These are phyloP conservation scores for Heterobasidion annosum DNA, from an alignment of 1,284 basidiomycete genomes.

Conservation along the genomic window DNA sequence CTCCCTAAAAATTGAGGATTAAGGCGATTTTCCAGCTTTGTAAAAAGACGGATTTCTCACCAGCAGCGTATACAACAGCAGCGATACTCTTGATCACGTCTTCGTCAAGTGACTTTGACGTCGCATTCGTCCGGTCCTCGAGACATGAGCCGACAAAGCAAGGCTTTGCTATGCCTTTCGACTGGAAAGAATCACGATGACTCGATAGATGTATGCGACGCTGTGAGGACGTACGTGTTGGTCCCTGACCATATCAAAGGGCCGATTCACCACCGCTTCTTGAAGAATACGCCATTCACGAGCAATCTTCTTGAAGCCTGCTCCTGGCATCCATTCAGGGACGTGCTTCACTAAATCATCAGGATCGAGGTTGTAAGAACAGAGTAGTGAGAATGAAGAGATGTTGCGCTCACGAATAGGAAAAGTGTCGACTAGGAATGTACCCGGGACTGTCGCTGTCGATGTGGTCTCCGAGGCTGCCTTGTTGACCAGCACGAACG, in stretches of 20 bases:
- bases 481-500: constrained; percentile 12
- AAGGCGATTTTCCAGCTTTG: background rate
- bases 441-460: constrained; percentile 17
- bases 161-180: background rate
- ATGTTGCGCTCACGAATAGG: constrained; percentile 13
- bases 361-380: background rate
- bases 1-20: background rate
- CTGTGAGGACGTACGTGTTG: background rate
- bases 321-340: constrained; percentile 6
- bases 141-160: background rate
- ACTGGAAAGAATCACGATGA: background rate
- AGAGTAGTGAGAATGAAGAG: background rate
- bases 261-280: constrained; percentile 2
- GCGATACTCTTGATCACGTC: background rate
- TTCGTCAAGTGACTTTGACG: background rate
- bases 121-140: background rate
- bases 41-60: background rate
- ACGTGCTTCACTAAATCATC: constrained; percentile 1
- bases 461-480: constrained; percentile 16
- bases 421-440: constrained; percentile 19
- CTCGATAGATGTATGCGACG: background rate
- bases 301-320: constrained; percentile 4
- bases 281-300: constrained; percentile 1
- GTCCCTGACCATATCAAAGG: background rate
- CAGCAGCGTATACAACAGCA: background rate